Evolutionary conservation across 352 stramenopile species (phyloP).

Genomic region (Pythium graminicola): DNA sequence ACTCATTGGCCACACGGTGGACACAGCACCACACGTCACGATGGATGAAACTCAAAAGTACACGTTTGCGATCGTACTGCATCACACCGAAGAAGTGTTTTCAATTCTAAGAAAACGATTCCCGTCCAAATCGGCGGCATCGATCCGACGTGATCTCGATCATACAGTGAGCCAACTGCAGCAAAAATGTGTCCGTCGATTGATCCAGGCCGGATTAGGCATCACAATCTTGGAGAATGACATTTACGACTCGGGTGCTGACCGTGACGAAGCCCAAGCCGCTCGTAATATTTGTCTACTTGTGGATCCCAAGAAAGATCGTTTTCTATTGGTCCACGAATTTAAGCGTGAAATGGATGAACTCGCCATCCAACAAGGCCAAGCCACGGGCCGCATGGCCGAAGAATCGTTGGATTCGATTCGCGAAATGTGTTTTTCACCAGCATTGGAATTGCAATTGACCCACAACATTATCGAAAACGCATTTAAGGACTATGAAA

Average conservation of each 20-base stretch:
- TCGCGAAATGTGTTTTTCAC: conserved; percentile 81
- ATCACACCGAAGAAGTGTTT: conserved; percentile 76
- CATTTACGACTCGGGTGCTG: conserved; percentile 34
- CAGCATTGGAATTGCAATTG: conserved; percentile 74
- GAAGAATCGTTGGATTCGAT: conserved; percentile 76
- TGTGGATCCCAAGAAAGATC: conserved; percentile 79
- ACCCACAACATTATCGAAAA: conserved; percentile 89
- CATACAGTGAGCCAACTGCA: conserved; percentile 65
- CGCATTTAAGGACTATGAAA: conserved; percentile 81
- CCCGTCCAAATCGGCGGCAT: conserved; percentile 57
- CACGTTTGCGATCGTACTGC: conserved; percentile 82
- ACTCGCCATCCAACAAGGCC: conserved; percentile 69
- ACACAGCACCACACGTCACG: conserved; percentile 51
- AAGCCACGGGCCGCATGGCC: conserved; percentile 51
- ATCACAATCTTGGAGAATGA: conserved; percentile 73
- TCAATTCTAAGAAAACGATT: conserved; percentile 56
- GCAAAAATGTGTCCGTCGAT: conserved; percentile 71
- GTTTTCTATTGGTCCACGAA: conserved; percentile 72
- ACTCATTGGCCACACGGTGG: conserved; percentile 17
- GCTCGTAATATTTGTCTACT: conserved; percentile 70
- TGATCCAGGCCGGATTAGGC: conserved; percentile 74
- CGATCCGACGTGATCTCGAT: conserved; percentile 62
- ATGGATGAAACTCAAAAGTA: conserved; percentile 87
- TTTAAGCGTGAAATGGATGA: conserved; percentile 87
- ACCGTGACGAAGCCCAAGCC: conserved; percentile 44